phyloP scores from a whole-genome alignment of 1,284 basidiomycete genomes.

The Naganishia albida region DNA sequence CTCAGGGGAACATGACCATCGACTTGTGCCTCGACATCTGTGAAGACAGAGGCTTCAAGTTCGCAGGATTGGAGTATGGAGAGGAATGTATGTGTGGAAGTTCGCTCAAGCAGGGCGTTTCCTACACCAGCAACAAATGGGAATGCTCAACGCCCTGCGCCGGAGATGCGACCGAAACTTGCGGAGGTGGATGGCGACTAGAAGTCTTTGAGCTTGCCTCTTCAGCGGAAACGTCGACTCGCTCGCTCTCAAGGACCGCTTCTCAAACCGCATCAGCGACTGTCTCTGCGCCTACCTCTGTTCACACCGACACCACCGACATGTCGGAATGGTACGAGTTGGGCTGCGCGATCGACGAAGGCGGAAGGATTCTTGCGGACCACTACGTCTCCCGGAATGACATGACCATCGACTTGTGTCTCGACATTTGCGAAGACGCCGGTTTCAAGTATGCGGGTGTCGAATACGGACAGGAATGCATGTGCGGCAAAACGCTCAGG shows the following conservation, averaged over 20 bases:
- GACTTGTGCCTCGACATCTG: conserved; percentile 48
- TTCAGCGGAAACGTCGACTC: no score
- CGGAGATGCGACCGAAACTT: conserved; percentile 45
- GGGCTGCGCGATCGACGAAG: conserved; percentile 46
- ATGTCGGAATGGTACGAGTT: conserved; percentile 45
- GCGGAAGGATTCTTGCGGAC: conserved; percentile 27
- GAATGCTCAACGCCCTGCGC: conserved; percentile 46
- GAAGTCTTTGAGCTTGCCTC: conserved; percentile 43
- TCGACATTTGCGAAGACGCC: conserved; percentile 43
- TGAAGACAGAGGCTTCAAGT: conserved; percentile 45
- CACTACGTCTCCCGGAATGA: conserved; percentile 15
- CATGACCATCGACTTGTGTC: conserved; percentile 48
- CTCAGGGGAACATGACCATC: conserved; percentile 40
- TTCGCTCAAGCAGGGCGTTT: conserved; percentile 34
- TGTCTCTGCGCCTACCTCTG: conserved; percentile 31
- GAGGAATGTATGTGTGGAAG: conserved; percentile 49
- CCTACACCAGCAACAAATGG: conserved; percentile 34
- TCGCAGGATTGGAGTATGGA: conserved; percentile 50
- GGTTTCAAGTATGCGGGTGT: conserved; percentile 51
- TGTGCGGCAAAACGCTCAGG: conserved; percentile 43
- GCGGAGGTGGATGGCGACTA: conserved; percentile 46
- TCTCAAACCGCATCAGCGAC: conserved; percentile 34
- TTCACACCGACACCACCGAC: conserved; percentile 32
- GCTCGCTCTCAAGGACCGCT: conserved; percentile 1
- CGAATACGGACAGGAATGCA: conserved; percentile 51